These are phyloP conservation scores for Beauveria pseudobassiana DNA, from an alignment of 2,329 filamentous ascomycete species.

Conservation along the genomic window DNA sequence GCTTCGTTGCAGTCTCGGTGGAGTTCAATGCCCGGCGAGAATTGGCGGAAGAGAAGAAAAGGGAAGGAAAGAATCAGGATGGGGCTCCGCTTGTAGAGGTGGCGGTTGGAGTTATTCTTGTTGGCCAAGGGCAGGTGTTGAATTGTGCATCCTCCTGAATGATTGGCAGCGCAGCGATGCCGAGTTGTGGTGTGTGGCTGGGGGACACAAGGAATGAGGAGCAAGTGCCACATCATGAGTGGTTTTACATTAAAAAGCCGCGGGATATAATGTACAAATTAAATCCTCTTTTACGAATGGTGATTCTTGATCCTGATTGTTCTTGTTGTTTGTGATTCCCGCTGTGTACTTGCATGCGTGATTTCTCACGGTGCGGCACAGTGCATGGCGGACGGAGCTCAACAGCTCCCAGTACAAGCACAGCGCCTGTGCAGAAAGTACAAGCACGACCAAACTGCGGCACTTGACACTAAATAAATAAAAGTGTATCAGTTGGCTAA, in stretches of 20 bases:
- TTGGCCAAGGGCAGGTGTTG: constrained; percentile 1
- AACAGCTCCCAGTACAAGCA: too few relatives aligned
- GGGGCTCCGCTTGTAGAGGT: neutral
- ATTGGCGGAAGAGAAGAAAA: neutral
- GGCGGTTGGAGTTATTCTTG: neutral
- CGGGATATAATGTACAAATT: too few relatives aligned
- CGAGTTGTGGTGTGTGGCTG: neutral
- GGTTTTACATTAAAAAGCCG: neutral
- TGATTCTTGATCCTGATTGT: too few relatives aligned
- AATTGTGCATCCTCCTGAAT: neutral
- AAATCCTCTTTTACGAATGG: too few relatives aligned
- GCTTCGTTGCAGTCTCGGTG: constrained; percentile 3
- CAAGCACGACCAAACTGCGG: too few relatives aligned
- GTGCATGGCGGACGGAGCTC: too few relatives aligned
- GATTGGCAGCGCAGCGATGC: constrained; percentile 1
- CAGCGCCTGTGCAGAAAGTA: too few relatives aligned
- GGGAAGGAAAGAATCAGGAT: neutral
- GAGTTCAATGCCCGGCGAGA: neutral
- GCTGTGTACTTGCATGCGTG: too few relatives aligned
- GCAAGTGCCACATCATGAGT: neutral
- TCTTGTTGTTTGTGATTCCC: too few relatives aligned
- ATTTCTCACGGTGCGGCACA: too few relatives aligned
- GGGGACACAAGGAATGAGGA: neutral
- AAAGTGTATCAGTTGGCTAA: too few relatives aligned
- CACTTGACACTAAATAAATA: too few relatives aligned